A percentile compares a stretch with the other conserved stretches of the same genome.
These are phyloP conservation scores for Sclerotinia nivalis DNA, from an alignment of 2,329 filamentous ascomycete species.

Conservation along the genomic window DNA sequence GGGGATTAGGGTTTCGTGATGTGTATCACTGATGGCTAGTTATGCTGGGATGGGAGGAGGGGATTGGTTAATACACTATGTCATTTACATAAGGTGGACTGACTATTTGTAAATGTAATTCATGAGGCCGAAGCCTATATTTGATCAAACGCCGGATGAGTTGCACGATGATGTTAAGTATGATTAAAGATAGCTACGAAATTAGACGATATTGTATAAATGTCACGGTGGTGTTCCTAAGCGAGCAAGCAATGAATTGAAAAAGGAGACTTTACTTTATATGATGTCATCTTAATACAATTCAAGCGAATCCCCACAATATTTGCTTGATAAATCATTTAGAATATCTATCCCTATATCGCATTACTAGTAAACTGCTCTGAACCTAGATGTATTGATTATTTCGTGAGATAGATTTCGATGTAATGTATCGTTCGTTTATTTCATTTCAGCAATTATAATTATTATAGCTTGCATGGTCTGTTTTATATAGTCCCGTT, in stretches of 20 bases:
- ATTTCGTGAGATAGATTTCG: not conserved
- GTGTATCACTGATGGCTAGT: too few species aligned
- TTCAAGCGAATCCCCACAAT: not conserved
- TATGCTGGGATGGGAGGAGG: not conserved
- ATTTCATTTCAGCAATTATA: too few species aligned
- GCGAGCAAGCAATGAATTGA: not conserved
- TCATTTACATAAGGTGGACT: not conserved
- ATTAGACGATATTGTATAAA: not conserved
- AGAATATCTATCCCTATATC: not conserved
- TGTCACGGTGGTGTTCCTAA: not conserved
- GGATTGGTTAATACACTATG: not conserved
- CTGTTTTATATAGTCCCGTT: not conserved
- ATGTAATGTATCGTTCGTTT: not conserved
- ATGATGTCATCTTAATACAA: not conserved
- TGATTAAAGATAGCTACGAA: not conserved
- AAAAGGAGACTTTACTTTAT: not conserved
- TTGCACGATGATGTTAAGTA: not conserved
- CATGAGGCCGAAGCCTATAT: not conserved
- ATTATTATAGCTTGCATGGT: not conserved
- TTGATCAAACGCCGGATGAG: too few species aligned
- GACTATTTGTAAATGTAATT: not conserved
- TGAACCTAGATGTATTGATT: too few species aligned
- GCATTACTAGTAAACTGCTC: not conserved
- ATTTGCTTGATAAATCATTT: not conserved
- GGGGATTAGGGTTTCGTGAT: conserved; percentile 47